A percentile compares a stretch with the other conserved stretches of the same genome.
phyloP scores from a whole-genome alignment of 176 grass and related monocot species.

The Eremochloa ophiuroides region DNA sequence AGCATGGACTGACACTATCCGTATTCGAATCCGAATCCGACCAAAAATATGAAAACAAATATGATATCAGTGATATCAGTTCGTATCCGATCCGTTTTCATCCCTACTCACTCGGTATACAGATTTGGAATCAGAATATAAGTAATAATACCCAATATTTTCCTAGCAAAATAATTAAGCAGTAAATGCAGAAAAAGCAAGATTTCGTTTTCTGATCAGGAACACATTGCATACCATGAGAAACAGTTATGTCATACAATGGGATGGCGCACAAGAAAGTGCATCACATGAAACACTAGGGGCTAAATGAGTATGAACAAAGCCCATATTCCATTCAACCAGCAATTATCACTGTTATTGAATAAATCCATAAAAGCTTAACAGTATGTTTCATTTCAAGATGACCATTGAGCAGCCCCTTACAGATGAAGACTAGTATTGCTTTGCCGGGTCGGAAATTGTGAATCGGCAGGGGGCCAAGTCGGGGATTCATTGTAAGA shows the following conservation, averaged over 20 bases:
- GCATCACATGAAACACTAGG: slow-evolving; percentile 2
- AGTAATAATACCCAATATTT: background rate
- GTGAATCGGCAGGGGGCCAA: background rate
- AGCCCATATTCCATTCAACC: background rate
- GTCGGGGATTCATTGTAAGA: background rate
- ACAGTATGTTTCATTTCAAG: background rate
- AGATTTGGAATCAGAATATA: background rate
- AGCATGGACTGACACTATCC: no score
- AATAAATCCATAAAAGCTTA: slow-evolving; percentile 4
- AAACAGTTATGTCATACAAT: slow-evolving; percentile 20
- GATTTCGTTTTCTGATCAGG: slow-evolving; percentile 3
- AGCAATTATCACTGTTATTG: background rate
- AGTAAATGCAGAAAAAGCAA: background rate
- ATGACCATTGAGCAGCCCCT: background rate
- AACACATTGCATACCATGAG: slow-evolving; percentile 7
- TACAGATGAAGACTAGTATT: background rate
- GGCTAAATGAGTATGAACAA: slow-evolving; percentile 11
- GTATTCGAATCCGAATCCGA: no score
- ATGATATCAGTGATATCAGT: no score
- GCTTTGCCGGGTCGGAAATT: background rate
- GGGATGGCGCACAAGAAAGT: slow-evolving; percentile 20
- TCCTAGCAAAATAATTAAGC: background rate
- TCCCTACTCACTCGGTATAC: no score
- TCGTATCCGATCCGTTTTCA: no score
- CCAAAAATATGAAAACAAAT: no score